phyloP scores from a whole-genome alignment of 1,139 yeast species.

The Blastobotrys illinoisensis region DNA sequence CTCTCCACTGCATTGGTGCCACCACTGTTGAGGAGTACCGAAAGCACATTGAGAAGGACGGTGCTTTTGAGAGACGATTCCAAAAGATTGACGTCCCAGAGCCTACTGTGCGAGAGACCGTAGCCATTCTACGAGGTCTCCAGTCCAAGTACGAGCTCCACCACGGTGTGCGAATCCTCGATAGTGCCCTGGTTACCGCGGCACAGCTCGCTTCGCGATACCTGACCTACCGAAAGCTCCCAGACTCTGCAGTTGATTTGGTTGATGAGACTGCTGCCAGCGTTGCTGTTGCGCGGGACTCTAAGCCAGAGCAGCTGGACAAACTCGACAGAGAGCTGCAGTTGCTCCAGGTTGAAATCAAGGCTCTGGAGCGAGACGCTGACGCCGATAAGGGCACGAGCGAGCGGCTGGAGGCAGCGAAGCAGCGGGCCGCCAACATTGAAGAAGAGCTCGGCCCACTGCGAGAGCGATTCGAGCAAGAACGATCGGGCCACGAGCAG shows the following conservation, averaged over 20 bases:
- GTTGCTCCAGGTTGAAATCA: conserved; percentile 88
- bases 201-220: conserved; percentile 94
- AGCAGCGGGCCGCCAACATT: conserved; percentile 71
- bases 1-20: conserved; percentile 96
- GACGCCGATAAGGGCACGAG: conserved; percentile 83
- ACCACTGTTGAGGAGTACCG: conserved; percentile 94
- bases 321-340: conserved; percentile 88
- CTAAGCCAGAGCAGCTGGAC: conserved; percentile 95
- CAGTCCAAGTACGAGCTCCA: conserved; percentile 96
- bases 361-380: conserved; percentile 93
- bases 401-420: conserved; percentile 77
- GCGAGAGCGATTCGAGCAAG: conserved; percentile 79
- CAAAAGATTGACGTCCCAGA: conserved; percentile 96
- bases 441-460: conserved; percentile 84
- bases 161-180: conserved; percentile 95
- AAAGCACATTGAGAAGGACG: conserved; percentile 89
- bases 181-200: conserved; percentile 90
- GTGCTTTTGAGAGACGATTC: conserved; percentile 98
- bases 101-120: conserved; percentile 86
- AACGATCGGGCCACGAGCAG: conserved; percentile 87
- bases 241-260: conserved; percentile 95
- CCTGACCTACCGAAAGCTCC: conserved; percentile 89
- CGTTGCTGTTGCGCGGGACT: conserved; percentile 96
- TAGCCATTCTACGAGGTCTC: conserved; percentile 92
- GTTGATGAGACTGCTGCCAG: conserved; percentile 97